These are phyloP conservation scores for Salinomyces thailandicus DNA, from an alignment of 2,329 filamentous ascomycete species.

Conservation along the genomic window DNA sequence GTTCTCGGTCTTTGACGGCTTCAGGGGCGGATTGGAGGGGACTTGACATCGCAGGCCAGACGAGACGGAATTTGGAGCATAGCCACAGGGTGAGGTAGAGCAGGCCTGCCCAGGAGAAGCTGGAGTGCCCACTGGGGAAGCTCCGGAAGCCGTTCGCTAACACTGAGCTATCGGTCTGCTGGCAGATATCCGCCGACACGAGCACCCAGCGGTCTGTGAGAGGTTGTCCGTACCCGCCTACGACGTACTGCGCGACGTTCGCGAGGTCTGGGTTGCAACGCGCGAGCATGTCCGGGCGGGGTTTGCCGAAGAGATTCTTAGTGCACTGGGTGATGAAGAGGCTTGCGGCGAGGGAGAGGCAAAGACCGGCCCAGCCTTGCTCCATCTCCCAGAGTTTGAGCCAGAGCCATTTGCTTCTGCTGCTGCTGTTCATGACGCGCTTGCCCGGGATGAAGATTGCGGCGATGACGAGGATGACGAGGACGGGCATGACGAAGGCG, in stretches of 20 bases:
- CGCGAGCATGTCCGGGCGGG: slow-evolving; percentile 78
- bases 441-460: slow-evolving; percentile 60
- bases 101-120: slow-evolving; percentile 73
- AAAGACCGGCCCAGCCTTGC: slow-evolving; percentile 70
- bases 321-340: slow-evolving; percentile 78
- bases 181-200: slow-evolving; percentile 60
- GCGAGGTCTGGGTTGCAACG: slow-evolving; percentile 63
- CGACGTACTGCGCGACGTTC: slow-evolving; percentile 47
- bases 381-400: slow-evolving; percentile 89
- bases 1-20: slow-evolving; percentile 12
- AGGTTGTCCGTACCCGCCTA: slow-evolving; percentile 46
- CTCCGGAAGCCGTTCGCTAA: slow-evolving; percentile 77
- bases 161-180: slow-evolving; percentile 54
- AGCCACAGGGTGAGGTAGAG: slow-evolving; percentile 82
- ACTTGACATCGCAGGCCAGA: slow-evolving; percentile 43
- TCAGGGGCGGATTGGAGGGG: neutral
- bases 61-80: slow-evolving; percentile 68
- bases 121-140: slow-evolving; percentile 72
- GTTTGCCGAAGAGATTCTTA: slow-evolving; percentile 63
- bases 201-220: slow-evolving; percentile 49
- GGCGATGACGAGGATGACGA: slow-evolving; percentile 57
- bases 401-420: slow-evolving; percentile 53
- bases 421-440: slow-evolving; percentile 36
- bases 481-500: slow-evolving; percentile 52
- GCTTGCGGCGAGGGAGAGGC: slow-evolving; percentile 56